Base-by-base conservation (phyloP, 805 yeast species). In the Zygoascus bituminiphila region DNA sequence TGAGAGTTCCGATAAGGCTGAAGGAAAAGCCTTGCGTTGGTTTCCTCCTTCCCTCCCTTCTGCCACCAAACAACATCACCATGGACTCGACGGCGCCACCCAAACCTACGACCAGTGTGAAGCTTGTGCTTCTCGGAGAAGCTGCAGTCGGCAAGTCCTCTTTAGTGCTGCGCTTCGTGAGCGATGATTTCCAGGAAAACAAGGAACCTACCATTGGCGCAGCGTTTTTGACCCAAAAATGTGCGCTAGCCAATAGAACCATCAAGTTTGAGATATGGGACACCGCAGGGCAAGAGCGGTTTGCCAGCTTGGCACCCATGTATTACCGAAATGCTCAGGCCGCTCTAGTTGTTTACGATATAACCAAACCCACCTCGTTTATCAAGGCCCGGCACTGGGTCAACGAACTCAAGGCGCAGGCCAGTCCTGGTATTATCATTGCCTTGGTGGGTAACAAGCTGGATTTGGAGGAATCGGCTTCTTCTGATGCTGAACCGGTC, bases 151-250 rank as follows among this genome's bases (percentile, higher is more conserved):
- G 98, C 46, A 91, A 91, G 63, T 87, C 96, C 3, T 87, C 96
- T 5, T 74, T 91, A 26, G 98, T 91, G 31, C 74, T 91, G 56
- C 76, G 98, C 56, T 91, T 91, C 67, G 98, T 91, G 39, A 81
- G 88, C 54, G 88, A 91, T 66, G 97, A 91, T 62, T 91, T 91
- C 68, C 96, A 93, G 65, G 98, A 89, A 65, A 89, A 91, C 67
- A 89, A 91, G 63, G 98, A 91, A 61, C 97, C 97, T 20, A 91
- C 98, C 2, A 91, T 91, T 57, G 98, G 98, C 14, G 98, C 98
- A 4, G 98, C 98, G 2, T 91, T 91, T 62, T 71, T 91, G 49
- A 91, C 98, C 35, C 98, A 91, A 64, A 80, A 94, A 61, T 89
- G 96, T 62, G 79, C 86, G 20, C 82, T 93, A 61, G 85, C 93